A percentile compares a stretch with the other conserved stretches of the same genome.
These are phyloP conservation scores for Aquilaria sinensis DNA, from an alignment of 345 rosid genomes.

Conservation along the genomic window DNA sequence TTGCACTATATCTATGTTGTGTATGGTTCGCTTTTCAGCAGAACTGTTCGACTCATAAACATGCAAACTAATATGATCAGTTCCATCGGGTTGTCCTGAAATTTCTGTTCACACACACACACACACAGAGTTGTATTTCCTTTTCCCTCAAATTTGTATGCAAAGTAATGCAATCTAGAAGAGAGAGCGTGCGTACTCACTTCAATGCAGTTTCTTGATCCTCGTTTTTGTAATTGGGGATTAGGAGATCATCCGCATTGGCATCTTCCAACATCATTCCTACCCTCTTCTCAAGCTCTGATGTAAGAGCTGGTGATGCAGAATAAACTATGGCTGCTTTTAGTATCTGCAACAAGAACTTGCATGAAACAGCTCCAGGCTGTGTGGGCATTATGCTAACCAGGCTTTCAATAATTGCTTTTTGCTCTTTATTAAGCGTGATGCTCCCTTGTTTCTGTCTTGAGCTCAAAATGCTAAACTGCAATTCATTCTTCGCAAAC, in stretches of 20 bases:
- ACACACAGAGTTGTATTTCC: too few species aligned
- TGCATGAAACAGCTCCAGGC: constrained; percentile 54
- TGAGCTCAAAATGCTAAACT: constrained; percentile 38
- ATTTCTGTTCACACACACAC: not conserved
- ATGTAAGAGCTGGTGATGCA: constrained; percentile 64
- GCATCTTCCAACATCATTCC: constrained; percentile 63
- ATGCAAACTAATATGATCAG: constrained; percentile 2
- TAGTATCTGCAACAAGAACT: constrained; percentile 65
- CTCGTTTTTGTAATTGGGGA: constrained; percentile 54
- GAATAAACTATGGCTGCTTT: constrained; percentile 62
- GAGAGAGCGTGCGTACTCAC: constrained; percentile 33
- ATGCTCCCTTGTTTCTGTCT: constrained; percentile 31
- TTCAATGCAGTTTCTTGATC: constrained; percentile 37
- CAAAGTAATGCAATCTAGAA: constrained; percentile 8
- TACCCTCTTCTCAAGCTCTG: constrained; percentile 73
- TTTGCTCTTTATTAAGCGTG: constrained; percentile 42
- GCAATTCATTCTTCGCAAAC: constrained; percentile 51
- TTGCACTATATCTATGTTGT: constrained; percentile 58
- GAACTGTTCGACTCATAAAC: constrained; percentile 35
- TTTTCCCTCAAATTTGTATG: not conserved
- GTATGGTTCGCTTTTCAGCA: constrained; percentile 43
- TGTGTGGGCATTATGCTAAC: constrained; percentile 64
- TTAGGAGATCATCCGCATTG: constrained; percentile 61
- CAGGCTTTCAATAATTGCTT: constrained; percentile 57
- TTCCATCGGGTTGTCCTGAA: constrained; percentile 1